Evolutionary conservation across 169 alveolate species (phyloP), one percentile per base, ranked within the genome.

Genomic region (Plasmodium fragile): DNA sequence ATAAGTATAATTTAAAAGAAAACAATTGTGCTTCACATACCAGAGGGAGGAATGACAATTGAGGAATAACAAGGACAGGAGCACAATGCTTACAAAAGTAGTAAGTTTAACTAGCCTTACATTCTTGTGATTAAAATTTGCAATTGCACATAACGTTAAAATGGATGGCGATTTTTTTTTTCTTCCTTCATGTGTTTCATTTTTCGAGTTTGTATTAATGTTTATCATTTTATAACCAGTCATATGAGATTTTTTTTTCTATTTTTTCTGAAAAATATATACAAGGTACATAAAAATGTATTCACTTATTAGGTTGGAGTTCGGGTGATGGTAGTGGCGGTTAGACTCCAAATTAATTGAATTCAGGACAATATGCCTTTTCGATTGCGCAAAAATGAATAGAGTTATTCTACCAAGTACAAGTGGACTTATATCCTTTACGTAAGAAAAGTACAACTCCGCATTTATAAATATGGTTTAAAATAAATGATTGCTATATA

Each of bases 61-160:
- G 36, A 59, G 34, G 75, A 59, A 59, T 59, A 59, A 22, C n/a
- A 22, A 25, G 75, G 75, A 59, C 75, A 59, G 75, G 75, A 59
- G 75, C 16, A 59, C 75, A 59, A 59, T 18, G 34, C 34, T 59
- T 10, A 59, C 16, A 59, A 59, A 18, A 59, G 16, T 25, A 13
- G 34, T 22, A 59, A 59, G 36, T 59, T 25, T 59, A 18, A 18
- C 34, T 25, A 59, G 16, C 28, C 75, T 59, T 59, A 25, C 75
- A 25, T 59, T 59, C 7, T 7, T 18, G 34, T 16, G 22, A 18
- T 59, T 22, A 59, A 59, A 59, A 59, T 59, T 59, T 25, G 18
- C 75, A 22, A 18, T 59, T 59, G 75, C 2, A 8, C 1, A 16
- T 18, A 18, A 59, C 34, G 34, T 8, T 59, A 59, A 59, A 59